A percentile compares a stretch with the other conserved stretches of the same genome.
Evolutionary conservation across 768 basidiomycete species (phyloP).

Genomic region (Russula griseocarnosa): DNA sequence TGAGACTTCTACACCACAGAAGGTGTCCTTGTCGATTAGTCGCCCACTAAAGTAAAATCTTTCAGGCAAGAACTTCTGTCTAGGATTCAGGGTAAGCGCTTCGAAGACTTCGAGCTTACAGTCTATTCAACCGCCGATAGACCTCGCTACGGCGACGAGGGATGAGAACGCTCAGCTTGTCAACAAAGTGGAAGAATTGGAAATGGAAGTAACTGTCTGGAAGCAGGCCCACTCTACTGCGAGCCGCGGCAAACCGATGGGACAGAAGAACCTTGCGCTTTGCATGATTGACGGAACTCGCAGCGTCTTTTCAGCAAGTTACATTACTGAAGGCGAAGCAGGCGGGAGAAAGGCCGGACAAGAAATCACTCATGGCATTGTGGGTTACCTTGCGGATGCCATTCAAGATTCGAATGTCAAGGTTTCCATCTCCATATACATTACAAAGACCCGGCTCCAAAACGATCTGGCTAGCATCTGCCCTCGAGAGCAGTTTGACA

Average conservation of each 20-base stretch:
- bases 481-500: constrained; percentile 19
- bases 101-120: not conserved
- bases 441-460: constrained; percentile 17
- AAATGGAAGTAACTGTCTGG: constrained; percentile 27
- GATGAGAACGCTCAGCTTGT: constrained; percentile 22
- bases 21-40: not conserved
- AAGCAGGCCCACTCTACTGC: constrained; percentile 21
- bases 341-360: constrained; percentile 25
- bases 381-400: constrained; percentile 6
- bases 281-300: constrained; percentile 27
- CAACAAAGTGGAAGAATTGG: constrained; percentile 22
- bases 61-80: constrained; percentile 24
- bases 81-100: constrained; percentile 18
- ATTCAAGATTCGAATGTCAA: constrained; percentile 7
- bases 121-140: constrained; percentile 18
- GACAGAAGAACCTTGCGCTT: constrained; percentile 12
- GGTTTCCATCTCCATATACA: constrained; percentile 17
- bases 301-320: constrained; percentile 17
- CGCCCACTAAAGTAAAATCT: not conserved
- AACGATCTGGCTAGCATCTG: constrained; percentile 17
- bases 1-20: constrained; percentile 4
- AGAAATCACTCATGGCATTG: constrained; percentile 14
- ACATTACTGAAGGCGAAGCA: constrained; percentile 11
- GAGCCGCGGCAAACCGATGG: not conserved
- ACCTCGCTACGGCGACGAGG: constrained; percentile 17